Percentiles rank a stretch among this genome's conserved stretches.
Evolutionary conservation across 108 stramenopile species (phyloP).

Genomic region (Stephanodiscus triporus): DNA sequence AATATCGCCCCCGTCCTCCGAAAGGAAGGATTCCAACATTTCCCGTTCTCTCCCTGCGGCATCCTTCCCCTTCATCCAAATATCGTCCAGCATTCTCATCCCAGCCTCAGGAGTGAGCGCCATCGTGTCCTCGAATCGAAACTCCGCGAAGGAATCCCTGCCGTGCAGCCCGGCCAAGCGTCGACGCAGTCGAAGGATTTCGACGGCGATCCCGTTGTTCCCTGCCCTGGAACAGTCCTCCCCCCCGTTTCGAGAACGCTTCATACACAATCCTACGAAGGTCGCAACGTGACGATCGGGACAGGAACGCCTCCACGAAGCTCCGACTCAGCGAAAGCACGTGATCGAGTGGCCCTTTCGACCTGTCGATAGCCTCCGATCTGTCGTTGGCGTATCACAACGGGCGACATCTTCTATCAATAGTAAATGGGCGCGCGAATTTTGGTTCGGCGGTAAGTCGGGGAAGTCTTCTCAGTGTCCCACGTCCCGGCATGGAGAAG

Average conservation of each 20-base stretch:
- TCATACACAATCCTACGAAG: conserved; percentile 63
- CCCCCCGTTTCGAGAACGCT: conserved; percentile 67
- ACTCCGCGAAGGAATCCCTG: conserved; percentile 65
- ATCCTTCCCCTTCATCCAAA: conserved; percentile 74
- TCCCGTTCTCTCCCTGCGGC: conserved; percentile 66
- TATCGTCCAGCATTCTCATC: conserved; percentile 62
- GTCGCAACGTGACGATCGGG: conserved; percentile 57
- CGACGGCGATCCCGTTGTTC: conserved; percentile 63
- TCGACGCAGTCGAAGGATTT: conserved; percentile 68
- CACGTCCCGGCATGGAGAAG: too few species aligned
- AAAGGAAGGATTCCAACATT: conserved; percentile 65
- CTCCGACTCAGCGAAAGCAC: conserved; percentile 72
- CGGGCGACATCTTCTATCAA: too few species aligned
- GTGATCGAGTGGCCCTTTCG: conserved; percentile 49
- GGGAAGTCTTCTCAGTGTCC: too few species aligned
- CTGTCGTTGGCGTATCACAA: too few species aligned
- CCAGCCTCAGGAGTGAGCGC: conserved; percentile 74
- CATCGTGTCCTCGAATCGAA: conserved; percentile 76
- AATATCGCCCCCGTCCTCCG: conserved; percentile 35
- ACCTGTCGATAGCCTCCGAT: conserved; percentile 67
- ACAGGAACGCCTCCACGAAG: conserved; percentile 77
- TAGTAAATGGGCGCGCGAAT: too few species aligned
- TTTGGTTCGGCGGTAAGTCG: too few species aligned
- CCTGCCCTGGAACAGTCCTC: conserved; percentile 56
- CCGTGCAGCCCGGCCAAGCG: conserved; percentile 59